These are phyloP conservation scores for Dipteronia sinensis DNA, from an alignment of 345 rosid species.

Conservation along the genomic window DNA sequence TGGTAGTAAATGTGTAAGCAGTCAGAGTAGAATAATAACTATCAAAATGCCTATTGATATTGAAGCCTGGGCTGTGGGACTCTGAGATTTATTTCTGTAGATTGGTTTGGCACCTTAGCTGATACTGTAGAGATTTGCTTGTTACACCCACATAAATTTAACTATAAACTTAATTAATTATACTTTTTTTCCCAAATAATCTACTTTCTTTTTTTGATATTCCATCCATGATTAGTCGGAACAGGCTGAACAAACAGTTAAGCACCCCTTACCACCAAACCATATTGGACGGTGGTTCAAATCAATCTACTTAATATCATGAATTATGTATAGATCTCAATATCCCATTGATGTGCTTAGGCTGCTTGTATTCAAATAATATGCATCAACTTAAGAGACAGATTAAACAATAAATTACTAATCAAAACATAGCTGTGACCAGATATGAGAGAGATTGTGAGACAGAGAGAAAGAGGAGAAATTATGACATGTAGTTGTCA, in stretches of 20 bases:
- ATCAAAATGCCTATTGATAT: background rate
- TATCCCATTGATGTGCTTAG: too few species aligned
- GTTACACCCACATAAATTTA: too few species aligned
- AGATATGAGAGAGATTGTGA: background rate
- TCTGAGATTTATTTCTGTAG: background rate
- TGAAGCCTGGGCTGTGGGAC: background rate
- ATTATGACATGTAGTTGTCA: constrained; percentile 5
- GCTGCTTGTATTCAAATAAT: background rate
- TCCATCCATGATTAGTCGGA: too few species aligned
- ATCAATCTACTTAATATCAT: too few species aligned
- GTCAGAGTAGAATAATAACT: background rate
- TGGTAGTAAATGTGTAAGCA: background rate
- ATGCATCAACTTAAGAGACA: background rate
- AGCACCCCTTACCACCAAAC: too few species aligned
- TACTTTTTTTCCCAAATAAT: too few species aligned
- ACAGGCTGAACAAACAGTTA: too few species aligned
- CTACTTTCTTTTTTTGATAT: too few species aligned
- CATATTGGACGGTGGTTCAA: too few species aligned
- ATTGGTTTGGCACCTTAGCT: background rate
- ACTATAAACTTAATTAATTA: too few species aligned
- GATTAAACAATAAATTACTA: background rate
- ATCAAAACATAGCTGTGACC: background rate
- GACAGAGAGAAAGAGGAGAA: background rate
- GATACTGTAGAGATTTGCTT: background rate
- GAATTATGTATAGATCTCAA: too few species aligned